A percentile compares a stretch with the other conserved stretches of the same genome.
phyloP scores from a whole-genome alignment of 495 filamentous ascomycete species.

The Podospora sp. region DNA sequence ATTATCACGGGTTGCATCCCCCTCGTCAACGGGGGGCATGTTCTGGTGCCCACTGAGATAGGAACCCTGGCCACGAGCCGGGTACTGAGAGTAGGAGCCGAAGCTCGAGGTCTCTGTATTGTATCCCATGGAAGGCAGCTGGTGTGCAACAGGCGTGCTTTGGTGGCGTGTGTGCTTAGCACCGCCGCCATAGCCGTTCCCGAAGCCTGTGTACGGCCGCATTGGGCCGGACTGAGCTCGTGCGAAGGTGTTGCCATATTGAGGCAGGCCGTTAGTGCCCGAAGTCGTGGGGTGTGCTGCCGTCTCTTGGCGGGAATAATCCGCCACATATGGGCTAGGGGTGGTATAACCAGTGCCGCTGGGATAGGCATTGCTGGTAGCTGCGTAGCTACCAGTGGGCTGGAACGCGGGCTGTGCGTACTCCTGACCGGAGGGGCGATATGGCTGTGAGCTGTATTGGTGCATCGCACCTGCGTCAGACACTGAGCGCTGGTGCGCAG shows the following conservation, averaged over 20 bases:
- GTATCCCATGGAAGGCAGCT: background rate
- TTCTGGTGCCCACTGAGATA: background rate
- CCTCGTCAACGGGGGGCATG: background rate
- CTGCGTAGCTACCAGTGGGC: background rate
- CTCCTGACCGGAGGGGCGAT: background rate
- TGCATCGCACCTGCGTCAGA: background rate
- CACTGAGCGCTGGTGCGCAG: background rate
- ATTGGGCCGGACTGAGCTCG: too few species aligned
- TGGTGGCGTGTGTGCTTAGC: conserved; percentile 40
- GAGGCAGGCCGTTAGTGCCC: too few species aligned
- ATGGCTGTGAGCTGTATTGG: background rate
- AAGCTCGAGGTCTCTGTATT: background rate
- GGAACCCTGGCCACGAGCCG: background rate
- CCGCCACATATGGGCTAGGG: too few species aligned
- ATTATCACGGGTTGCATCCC: background rate
- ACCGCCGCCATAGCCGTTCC: conserved; percentile 9
- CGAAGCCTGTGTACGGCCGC: too few species aligned
- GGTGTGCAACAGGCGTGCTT: conserved; percentile 33
- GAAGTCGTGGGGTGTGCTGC: too few species aligned
- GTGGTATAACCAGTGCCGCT: too few species aligned
- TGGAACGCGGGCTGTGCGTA: background rate
- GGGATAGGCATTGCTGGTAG: background rate
- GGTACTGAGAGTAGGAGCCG: background rate
- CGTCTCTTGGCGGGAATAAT: too few species aligned
- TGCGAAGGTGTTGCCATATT: too few species aligned